phyloP scores from a whole-genome alignment of 2,329 filamentous ascomycete species.

The Coniella vitis region DNA sequence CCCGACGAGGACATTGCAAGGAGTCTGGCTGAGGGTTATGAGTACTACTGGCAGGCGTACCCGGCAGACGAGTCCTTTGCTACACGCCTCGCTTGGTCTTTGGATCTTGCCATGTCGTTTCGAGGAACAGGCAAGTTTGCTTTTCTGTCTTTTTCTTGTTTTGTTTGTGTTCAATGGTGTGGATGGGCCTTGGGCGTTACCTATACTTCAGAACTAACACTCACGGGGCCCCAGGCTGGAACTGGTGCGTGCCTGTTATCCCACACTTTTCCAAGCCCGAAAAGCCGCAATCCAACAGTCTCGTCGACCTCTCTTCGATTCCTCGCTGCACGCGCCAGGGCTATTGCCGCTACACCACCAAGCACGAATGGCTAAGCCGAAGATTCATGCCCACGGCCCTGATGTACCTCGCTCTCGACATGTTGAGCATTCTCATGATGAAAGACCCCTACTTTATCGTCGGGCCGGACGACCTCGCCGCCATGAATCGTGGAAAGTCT shows the following conservation, averaged over 20 bases:
- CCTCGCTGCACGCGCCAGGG: slow-evolving; percentile 38
- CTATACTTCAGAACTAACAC: not conserved
- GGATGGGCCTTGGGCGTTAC: too few species aligned
- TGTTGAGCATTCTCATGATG: slow-evolving; percentile 60
- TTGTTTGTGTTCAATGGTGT: too few species aligned
- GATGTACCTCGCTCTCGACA: slow-evolving; percentile 63
- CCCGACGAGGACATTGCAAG: slow-evolving; percentile 23
- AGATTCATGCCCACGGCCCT: slow-evolving; percentile 41
- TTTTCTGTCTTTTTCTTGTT: not conserved
- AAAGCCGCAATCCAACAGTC: slow-evolving; percentile 31
- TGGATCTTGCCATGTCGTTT: slow-evolving; percentile 48
- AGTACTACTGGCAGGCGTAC: slow-evolving; percentile 56
- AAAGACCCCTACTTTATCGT: slow-evolving; percentile 72
- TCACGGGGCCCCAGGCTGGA: slow-evolving; percentile 42
- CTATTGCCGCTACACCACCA: slow-evolving; percentile 36
- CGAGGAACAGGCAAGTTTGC: slow-evolving; percentile 43
- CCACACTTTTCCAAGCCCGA: slow-evolving; percentile 37
- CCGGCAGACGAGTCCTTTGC: slow-evolving; percentile 42
- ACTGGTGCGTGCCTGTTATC: slow-evolving; percentile 43
- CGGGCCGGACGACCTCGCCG: slow-evolving; percentile 30
- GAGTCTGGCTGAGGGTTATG: slow-evolving; percentile 27
- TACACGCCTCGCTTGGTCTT: slow-evolving; percentile 47
- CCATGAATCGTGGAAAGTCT: slow-evolving; percentile 23
- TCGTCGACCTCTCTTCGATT: slow-evolving; percentile 34
- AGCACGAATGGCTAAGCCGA: slow-evolving; percentile 36